These are phyloP conservation scores for Huiozyma naganishii DNA, from an alignment of 805 yeast genomes.

Conservation along the genomic window DNA sequence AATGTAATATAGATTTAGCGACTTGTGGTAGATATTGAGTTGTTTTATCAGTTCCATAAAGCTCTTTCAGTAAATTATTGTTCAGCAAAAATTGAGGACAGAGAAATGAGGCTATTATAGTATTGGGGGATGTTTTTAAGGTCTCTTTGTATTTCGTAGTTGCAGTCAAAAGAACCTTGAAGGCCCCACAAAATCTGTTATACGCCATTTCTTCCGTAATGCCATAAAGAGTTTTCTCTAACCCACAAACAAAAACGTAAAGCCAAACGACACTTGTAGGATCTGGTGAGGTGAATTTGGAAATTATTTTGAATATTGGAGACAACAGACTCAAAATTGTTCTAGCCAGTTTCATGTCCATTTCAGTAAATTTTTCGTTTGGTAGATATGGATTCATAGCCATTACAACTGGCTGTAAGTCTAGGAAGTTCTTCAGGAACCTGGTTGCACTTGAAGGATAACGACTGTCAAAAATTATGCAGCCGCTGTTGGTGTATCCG, in stretches of 20 bases:
- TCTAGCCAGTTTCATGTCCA: conserved; percentile 5
- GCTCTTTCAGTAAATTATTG: neutral
- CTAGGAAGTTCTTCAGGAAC: conserved; percentile 3
- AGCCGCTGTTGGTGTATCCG: neutral
- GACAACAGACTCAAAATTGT: conserved; percentile 2
- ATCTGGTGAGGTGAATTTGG: conserved; percentile 3
- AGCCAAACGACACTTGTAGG: conserved; percentile 4
- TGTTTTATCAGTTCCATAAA: conserved; percentile 2
- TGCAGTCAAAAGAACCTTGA: conserved; percentile 1
- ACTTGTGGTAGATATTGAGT: neutral
- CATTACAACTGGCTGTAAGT: conserved; percentile 3
- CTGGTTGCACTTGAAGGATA: conserved; percentile 4
- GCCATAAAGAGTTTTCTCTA: conserved; percentile 3
- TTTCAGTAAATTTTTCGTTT: conserved; percentile 7
- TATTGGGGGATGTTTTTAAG: conserved; percentile 1
- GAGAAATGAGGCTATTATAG: conserved; percentile 5
- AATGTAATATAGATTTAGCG: neutral
- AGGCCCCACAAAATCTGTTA: conserved; percentile 1
- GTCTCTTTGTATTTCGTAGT: neutral
- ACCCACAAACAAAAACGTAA: neutral
- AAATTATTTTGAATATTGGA: neutral
- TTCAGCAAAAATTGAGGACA: conserved; percentile 4
- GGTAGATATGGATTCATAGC: conserved; percentile 4
- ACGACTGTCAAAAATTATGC: conserved; percentile 3
- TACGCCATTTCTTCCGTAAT: neutral